Evolutionary conservation across 345 rosid genomes (phyloP), one percentile per base, ranked within the genome.

Genomic region (Nephelium lappaceum): DNA sequence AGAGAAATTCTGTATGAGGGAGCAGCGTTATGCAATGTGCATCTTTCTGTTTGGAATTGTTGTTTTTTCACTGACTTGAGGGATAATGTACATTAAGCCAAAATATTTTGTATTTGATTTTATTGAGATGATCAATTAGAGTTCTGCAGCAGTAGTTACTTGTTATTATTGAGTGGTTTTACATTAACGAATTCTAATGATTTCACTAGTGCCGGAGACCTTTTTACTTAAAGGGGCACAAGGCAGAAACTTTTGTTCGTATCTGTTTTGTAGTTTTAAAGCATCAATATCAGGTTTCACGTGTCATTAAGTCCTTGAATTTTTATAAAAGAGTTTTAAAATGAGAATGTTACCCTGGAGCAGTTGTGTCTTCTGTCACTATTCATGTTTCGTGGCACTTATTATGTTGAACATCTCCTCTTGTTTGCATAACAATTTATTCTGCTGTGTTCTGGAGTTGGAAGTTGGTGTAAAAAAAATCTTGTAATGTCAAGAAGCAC

Each of bases 111-210:
- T n/a, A 58, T 58, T 23, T 60, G 64, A 19, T 60, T 47, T 11
- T 47, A 11, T 12, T 36, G 45, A n/a, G 41, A 55, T 31, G 11
- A 36, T 36, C 36, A 38, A 47, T 39, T 72, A 55, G 76, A 19
- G 36, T 21, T 72, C 66, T 72, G 65, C 64, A 6, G 70, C 10
- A 12, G 68, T 12, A 23, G 58, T 61, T 42, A 0, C 24, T 23
- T 73, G 10, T 16, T 55, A 8, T 25, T 43, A 53, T 74, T 10
- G 11, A 74, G 58, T 45, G 69, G 78, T 27, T 64, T 72, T 74
- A 24, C n/a, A 11, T 24, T 5, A 24, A 39, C 18, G 25, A 27
- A 27, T 3, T 31, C 42, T 49, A 76, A 36, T 24, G 73, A 5
- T 76, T 67, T 53, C 3, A 16, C 16, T 49, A 14, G 5, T 14